Conservation (phyloP, 2,329 filamentous ascomycete species). For the Botrytis cinerea region DNA sequence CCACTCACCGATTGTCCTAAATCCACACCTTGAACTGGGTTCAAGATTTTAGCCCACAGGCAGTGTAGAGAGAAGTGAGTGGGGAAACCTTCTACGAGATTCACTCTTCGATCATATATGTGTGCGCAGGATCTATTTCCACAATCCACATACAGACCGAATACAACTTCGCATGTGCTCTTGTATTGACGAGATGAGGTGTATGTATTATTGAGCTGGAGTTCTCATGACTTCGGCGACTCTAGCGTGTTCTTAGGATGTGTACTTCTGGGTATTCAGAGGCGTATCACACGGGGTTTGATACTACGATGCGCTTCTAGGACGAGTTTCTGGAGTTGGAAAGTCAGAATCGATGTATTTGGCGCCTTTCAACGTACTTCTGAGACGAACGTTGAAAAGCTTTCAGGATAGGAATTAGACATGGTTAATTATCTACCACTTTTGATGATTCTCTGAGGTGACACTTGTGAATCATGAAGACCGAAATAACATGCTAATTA, state of each 20-base stretch:
- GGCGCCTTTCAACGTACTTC: too few relatives aligned
- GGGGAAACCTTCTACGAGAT: neutral
- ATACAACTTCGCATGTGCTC: neutral
- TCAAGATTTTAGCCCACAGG: neutral
- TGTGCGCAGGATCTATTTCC: too few relatives aligned
- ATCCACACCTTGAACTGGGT: fast-evolving
- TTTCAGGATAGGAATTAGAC: neutral
- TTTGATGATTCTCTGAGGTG: neutral
- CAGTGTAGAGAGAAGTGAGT: neutral
- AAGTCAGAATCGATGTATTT: neutral
- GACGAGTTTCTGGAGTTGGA: neutral
- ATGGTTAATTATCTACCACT: too few relatives aligned
- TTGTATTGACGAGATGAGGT: neutral
- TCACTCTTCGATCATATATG: neutral
- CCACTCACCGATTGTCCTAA: neutral
- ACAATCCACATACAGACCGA: neutral
- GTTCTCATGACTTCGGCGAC: neutral
- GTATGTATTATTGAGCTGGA: neutral
- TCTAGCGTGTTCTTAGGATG: neutral
- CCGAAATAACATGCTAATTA: neutral
- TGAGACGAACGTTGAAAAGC: neutral
- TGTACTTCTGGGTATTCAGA: neutral
- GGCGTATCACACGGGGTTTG: neutral
- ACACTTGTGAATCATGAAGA: neutral
- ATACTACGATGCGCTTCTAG: neutral